A percentile compares a stretch with the other conserved stretches of the same genome.
These are phyloP conservation scores for Alternaria viburni DNA, from an alignment of 2,329 filamentous ascomycete species.

Conservation along the genomic window DNA sequence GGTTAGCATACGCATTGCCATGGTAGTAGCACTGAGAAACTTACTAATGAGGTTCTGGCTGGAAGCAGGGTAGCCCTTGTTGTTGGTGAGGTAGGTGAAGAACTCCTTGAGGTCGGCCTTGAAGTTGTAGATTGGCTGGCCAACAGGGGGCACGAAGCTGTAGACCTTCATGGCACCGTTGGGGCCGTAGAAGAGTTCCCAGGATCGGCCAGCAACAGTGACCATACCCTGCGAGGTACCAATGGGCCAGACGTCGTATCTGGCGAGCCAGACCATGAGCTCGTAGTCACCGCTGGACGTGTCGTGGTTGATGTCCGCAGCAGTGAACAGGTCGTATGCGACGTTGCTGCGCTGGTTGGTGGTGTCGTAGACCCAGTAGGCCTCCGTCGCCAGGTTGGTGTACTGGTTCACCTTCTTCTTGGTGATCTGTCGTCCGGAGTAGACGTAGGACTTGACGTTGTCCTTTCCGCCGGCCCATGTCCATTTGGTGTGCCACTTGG, in stretches of 20 bases:
- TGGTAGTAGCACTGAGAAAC: constrained; percentile 3
- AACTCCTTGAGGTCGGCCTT: constrained; percentile 63
- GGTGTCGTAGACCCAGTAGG: constrained; percentile 29
- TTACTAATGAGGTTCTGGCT: constrained; percentile 32
- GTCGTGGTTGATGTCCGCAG: constrained; percentile 25
- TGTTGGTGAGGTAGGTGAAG: constrained; percentile 60
- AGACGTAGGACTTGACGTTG: constrained; percentile 34
- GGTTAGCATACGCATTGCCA: not conserved
- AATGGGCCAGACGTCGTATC: constrained; percentile 25
- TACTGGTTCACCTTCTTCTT: constrained; percentile 24
- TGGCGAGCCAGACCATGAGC: constrained; percentile 34
- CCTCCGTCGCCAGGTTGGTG: constrained; percentile 26
- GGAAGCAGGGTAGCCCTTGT: constrained; percentile 50
- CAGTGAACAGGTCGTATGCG: constrained; percentile 36
- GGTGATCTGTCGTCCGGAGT: constrained; percentile 24
- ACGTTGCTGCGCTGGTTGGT: constrained; percentile 27
- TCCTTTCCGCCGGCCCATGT: constrained; percentile 25
- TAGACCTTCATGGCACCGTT: constrained; percentile 67
- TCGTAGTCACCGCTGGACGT: constrained; percentile 35
- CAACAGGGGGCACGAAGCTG: constrained; percentile 57
- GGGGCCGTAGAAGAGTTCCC: constrained; percentile 64
- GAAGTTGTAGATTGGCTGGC: constrained; percentile 54
- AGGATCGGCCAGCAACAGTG: constrained; percentile 59
- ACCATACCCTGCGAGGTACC: constrained; percentile 23
- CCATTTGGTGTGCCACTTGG: constrained; percentile 27